Base-by-base conservation (phyloP, 495 filamentous ascomycete genomes). In the Cercophora samala region DNA sequence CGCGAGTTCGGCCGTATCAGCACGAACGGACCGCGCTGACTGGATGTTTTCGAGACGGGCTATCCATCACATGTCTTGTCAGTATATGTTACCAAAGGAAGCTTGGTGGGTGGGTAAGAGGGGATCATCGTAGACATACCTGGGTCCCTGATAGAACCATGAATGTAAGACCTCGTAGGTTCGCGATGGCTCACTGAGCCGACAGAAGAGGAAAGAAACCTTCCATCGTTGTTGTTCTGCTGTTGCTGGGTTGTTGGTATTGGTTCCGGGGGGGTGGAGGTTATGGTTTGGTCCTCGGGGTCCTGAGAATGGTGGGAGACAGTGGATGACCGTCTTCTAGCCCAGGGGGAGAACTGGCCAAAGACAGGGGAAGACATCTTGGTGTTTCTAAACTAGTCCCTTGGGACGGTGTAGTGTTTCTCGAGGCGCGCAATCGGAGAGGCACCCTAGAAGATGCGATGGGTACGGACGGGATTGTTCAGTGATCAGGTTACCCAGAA, bases 1-100 rank as follows among this genome's bases (percentile, higher is more conserved):
- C 24, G 95, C 94, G 42, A 99, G 85, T 75, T 97, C 92, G 37
- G 93, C 93, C 1, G 95, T 96, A 73, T 96, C 89, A 75, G 97
- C 91, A 63, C 95, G 89, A 15, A 99, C 90, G 65, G 87, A 90
- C 55, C 87, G 84, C 23, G 90, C 87, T 77, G 91, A 90, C 64
- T 90, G 87, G 6, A 86, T 84, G 68, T 84, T 87, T 71, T 96
- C 91, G 80, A 83, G 67, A 4, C 81, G 77, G 42, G 76, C 79
- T 81, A 51, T 9, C 79, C 81, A 51, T 9, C 19, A 24, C 25
- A 29, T 25, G 11, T 32, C 0, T 19, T 18, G 19, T 64, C 22
- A 62, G 58, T 24, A 1, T 58, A 19, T 8, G 18, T 21, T 13
- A 29, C 0, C n/a, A n/a, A n/a, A n/a, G 4, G 46, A 19, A 62